Evolutionary conservation across 768 basidiomycete species (phyloP), one percentile per base, ranked within the genome.

Genomic region (Pleurotus salmoneostramineus): DNA sequence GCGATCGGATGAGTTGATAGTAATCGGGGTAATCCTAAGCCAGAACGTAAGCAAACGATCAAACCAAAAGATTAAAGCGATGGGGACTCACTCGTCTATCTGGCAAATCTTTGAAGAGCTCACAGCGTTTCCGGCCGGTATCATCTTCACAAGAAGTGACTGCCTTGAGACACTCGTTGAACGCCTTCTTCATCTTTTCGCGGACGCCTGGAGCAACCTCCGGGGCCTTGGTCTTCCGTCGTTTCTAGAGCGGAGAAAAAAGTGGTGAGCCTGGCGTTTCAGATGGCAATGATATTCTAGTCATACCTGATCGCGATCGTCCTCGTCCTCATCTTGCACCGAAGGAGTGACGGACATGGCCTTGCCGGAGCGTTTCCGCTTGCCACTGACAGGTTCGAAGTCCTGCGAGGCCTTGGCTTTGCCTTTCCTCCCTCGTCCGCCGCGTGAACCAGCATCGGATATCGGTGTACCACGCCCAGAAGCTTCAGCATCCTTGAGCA

Each of bases 11-110:
- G 65, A 95, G 80, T 57, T 88, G 82, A 71, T 95, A 97, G 69
- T 98, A 99, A 66, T 95, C 91, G 33, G 93, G 93, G 66, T 95
- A 95, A 57, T 89, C 85, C 90, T 94, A 62, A 5, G 51, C 31
- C 44, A 21, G 37, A 10, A 27, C 21, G 21, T 27, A 27, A 27
- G 52, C 67, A 35, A 69, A 60, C 63, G 54, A 62, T 56, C 33
- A 45, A 43, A 51, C 56, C 33, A 49, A 56, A 15, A 50, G 7
- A 50, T 31, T 5, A 50, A 58, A 8, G 31, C 21, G 15, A 56
- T 52, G 44, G 33, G 11, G 52, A 70, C 79, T 61, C 65, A 88
- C 90, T 69, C 85, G 81, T 71, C 77, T 86, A 66, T 89, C 87
- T 4, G 93, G 93, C n/a, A 91, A 78, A 60, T 93, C 91, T 58